Evolutionary conservation across 2,329 filamentous ascomycete genomes (phyloP), one percentile per base, ranked within the genome.

Genomic region (Pseudogymnoascus pannorum): DNA sequence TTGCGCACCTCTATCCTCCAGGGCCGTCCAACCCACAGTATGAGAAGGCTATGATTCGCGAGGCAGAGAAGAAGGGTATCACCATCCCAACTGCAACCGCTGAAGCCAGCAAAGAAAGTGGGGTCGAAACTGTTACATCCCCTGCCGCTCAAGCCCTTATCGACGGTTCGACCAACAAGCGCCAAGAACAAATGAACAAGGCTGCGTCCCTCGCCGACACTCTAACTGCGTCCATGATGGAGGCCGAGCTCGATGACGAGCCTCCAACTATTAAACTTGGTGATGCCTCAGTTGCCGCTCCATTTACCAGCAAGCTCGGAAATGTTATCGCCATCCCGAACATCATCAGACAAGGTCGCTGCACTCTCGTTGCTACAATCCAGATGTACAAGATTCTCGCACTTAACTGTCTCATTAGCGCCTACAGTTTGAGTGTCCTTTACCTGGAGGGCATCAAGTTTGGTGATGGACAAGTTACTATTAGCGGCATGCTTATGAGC

Each of bases 381-480:
- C 94, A 99, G 79, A 99, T 99, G 93, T 99, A 99, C 86, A 99
- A 97, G 83, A 99, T 99, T 69, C 84, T 99, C 59, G 94, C 94
- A 6, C 80, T 99, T 63, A 99, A 99, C 80, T 99, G 94, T 74
- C 81, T 99, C 68, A 99, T 99, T 73, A 96, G 91, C 68, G 94
- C 94, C 36, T 99, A 99, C 84, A 96, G 91, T 75, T 77, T 99
- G 72, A 95, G 90, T 74, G 94, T 99, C 16, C 81, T 99, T 62
- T 99, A 99, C 72, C 84, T 99, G 1, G 93, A 97, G 70, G 94
- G 94, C 65, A 99, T 99, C 81, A 99, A 99, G 79, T 99, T 99
- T 72, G 92, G 94, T 61, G 94, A 99, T 73, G 92, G 92, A 3
- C 94, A 99, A 77, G 94, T 97, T 67, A 99, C 94, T 14, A 97